Evolutionary conservation across 2,329 filamentous ascomycete species (phyloP), one percentile per base, ranked within the genome.

Genomic region (Fusarium sp.): DNA sequence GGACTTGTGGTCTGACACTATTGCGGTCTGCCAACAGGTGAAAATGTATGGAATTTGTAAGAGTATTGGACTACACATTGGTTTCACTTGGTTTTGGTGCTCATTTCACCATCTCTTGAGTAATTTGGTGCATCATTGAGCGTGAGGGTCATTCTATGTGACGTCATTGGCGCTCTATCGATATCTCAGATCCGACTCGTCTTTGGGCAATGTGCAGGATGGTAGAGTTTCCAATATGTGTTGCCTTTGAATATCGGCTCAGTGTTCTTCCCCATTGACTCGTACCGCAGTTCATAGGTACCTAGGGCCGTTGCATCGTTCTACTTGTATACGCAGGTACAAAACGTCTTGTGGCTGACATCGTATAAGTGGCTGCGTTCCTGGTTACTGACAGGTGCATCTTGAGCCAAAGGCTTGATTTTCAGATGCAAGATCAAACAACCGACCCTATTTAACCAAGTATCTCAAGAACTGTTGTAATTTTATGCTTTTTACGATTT

Each of bases 241-340:
- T 36, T 36, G 9, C 9, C 11, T 23, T 12, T 14, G 14, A 7
- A 10, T 23, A 6, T n/a, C 6, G 7, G n/a, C 17, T 4, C 14
- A 7, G 23, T 39, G 3, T 23, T 10, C 12, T 38, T 19, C 19
- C 12, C 17, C 14, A 12, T 1, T 17, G 7, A 0, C 2, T 26
- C 26, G 26, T 28, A 23, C 14, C 4, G n/a, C 10, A 30, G 7
- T 21, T 7, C 15, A 2, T 3, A 7, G 17, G 9, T 30, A 7
- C 19, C 34, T 11, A 2, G 15, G 42, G 26, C 23, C 28, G 58
- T 46, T 61, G 49, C 48, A 62, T 62, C 36, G 59, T 45, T 42
- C 20, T 52, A 3, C 24, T n/a, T 38, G 28, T 40, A 12, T 19
- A 61, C 50, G 46, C 58, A 61, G 58, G 56, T 61, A 61, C 56